A percentile compares a stretch with the other conserved stretches of the same genome.
These are phyloP conservation scores for Brassica rapa DNA, from an alignment of 345 rosid genomes.

Conservation along the genomic window DNA sequence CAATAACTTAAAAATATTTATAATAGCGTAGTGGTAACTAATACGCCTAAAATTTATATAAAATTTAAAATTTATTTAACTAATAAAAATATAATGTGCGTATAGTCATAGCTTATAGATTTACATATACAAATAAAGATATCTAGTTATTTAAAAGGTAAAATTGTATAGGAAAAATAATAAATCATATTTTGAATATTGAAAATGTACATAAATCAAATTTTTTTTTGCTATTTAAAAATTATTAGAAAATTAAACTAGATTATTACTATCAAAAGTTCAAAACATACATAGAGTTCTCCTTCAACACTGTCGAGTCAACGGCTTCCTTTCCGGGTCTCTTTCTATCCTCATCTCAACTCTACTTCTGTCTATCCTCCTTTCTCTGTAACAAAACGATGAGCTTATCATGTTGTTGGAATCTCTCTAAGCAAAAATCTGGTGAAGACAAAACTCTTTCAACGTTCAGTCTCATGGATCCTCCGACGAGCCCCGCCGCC, in stretches of 20 bases:
- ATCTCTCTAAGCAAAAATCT: neutral
- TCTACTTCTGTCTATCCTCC: neutral
- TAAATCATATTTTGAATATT: too few species aligned
- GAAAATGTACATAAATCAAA: too few species aligned
- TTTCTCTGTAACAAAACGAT: neutral
- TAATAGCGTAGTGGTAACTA: too few species aligned
- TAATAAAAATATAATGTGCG: too few species aligned
- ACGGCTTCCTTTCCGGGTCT: neutral
- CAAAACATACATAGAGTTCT: neutral
- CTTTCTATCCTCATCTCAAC: neutral
- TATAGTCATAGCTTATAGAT: too few species aligned
- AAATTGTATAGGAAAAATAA: too few species aligned
- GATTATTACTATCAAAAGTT: neutral
- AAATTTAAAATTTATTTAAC: too few species aligned
- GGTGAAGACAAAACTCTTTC: neutral
- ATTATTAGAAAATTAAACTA: too few species aligned
- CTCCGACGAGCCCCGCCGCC: neutral
- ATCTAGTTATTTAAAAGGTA: too few species aligned
- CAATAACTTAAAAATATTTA: too few species aligned
- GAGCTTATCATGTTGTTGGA: neutral
- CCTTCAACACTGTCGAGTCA: neutral
- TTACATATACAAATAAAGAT: too few species aligned
- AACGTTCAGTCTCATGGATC: conserved; percentile 11
- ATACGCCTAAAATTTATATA: too few species aligned
- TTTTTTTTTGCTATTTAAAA: neutral